Conservation (phyloP, 2,329 filamentous ascomycete species). For the Balansia obtecta region DNA sequence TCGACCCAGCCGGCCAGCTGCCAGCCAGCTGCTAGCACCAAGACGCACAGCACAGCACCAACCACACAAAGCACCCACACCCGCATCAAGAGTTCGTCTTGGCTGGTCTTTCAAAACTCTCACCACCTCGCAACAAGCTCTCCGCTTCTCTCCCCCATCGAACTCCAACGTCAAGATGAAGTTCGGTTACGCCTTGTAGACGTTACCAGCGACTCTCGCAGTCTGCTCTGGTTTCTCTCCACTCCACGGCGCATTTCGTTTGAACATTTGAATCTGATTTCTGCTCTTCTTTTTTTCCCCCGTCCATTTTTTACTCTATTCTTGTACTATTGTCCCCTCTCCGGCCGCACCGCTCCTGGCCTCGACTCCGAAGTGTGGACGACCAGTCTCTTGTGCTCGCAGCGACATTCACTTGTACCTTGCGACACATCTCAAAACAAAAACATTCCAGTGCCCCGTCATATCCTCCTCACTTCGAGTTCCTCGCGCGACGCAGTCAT, state of each 20-base stretch:
- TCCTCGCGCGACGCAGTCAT: not conserved
- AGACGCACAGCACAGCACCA: not conserved
- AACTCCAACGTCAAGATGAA: constrained; percentile 40
- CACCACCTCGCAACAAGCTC: constrained; percentile 2
- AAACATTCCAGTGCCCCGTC: not conserved
- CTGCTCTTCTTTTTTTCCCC: not conserved
- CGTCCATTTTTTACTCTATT: constrained; percentile 8
- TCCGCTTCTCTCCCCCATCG: constrained; percentile 28
- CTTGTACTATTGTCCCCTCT: constrained; percentile 4
- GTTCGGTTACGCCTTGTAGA: constrained; percentile 40
- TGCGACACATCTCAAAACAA: constrained; percentile 20
- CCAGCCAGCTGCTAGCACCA: too few species aligned
- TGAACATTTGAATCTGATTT: constrained; percentile 15
- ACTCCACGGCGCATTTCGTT: constrained; percentile 27
- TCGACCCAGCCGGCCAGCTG: not conserved
- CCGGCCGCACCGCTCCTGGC: not conserved
- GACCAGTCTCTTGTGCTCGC: constrained; percentile 14
- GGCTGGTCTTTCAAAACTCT: constrained; percentile 19
- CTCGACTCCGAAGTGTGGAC: not conserved
- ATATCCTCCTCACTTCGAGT: not conserved
- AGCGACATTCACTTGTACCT: constrained; percentile 41
- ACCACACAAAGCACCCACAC: not conserved
- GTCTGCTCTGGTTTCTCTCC: constrained; percentile 37
- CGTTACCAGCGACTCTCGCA: constrained; percentile 39
- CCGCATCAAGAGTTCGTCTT: not conserved